Evolutionary conservation across 257 asterid genomes (phyloP), one percentile per base, ranked within the genome.

Genomic region (Solanum corneliomulleri): DNA sequence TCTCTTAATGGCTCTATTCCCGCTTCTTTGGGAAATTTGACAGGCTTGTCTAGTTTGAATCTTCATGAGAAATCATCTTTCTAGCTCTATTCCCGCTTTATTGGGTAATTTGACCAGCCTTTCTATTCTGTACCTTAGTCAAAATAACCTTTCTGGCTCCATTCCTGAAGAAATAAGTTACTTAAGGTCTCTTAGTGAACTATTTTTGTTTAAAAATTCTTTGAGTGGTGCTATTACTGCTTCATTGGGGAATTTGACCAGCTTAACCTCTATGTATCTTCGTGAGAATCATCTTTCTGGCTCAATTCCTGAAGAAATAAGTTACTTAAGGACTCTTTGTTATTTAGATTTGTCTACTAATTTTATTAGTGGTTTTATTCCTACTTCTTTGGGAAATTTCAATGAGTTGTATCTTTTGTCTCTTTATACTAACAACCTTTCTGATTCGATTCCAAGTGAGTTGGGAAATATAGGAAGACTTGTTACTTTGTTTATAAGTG

Each of bases 101-200:
- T 60, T 60, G 6, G 69, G 29, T 0, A 60, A 60, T 2, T 60
- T 60, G 69, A 58, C 0, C 3, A 21, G 1, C 13, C 6, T 60
- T 25, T 60, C 68, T 60, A 0, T 21, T 21, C 0, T 9, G 6
- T 9, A 0, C 9, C 12, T 1, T 9, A 35, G 1, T 9, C 6
- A 20, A 0, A 60, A 60, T 60, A 21, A 60, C 6, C 5, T 60
- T 60, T 60, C 14, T 3, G 14, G 68, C 27, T 60, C 68, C 5
- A 60, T 21, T 60, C 62, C 62, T 0, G 0, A 52, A 52, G 62
- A 52, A 52, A 52, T 52, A 18, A 10, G 62, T 18, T 0, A 18
- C 4, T 2, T 52, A 2, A 52, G 4, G 66, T 58, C 27, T 21
- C 27, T 58, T 58, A 9, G 4, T 20, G 1, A 58, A 1, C 6